These are phyloP conservation scores for Thermomucor indicae-seudaticae DNA, from an alignment of 371 early-diverging fungal genomes.

Conservation along the genomic window DNA sequence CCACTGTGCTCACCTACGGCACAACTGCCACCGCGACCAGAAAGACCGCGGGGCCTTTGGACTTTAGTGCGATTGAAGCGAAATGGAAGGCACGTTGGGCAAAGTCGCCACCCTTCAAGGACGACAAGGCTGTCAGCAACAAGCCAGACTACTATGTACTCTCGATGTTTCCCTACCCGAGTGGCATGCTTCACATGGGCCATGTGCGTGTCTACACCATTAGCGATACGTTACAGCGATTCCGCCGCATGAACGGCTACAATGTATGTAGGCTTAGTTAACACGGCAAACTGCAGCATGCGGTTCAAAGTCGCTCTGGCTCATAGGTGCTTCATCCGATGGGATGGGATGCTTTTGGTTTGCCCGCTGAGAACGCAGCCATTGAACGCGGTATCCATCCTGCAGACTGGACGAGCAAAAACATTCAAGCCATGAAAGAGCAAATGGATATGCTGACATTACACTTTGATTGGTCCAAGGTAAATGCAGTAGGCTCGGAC, in stretches of 20 bases:
- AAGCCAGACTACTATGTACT: constrained; percentile 74
- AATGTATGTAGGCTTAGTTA: constrained; percentile 34
- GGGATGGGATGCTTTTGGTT: constrained; percentile 99
- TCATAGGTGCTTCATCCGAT: constrained; percentile 83
- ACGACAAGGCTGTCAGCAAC: neutral
- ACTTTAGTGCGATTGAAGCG: constrained; percentile 44
- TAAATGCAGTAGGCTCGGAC: constrained; percentile 10
- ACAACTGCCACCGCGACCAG: no score
- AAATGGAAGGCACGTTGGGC: constrained; percentile 63
- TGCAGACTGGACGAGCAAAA: constrained; percentile 76
- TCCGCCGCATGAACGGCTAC: constrained; percentile 69
- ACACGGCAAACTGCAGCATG: neutral
- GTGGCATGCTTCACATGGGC: constrained; percentile 92
- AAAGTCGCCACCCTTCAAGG: constrained; percentile 13
- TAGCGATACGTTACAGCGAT: constrained; percentile 81
- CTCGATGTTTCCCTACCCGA: constrained; percentile 96
- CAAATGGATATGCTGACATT: constrained; percentile 73
- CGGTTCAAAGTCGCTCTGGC: neutral
- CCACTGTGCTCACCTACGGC: no score
- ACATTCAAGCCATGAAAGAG: constrained; percentile 78
- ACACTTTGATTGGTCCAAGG: constrained; percentile 90
- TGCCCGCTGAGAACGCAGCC: constrained; percentile 98
- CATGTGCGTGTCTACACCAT: constrained; percentile 94
- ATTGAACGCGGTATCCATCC: constrained; percentile 84
- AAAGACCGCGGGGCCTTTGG: no score